Conservation (phyloP, 192 early-diverging fungal genomes). For the Rhizoclosmatium globosum region DNA sequence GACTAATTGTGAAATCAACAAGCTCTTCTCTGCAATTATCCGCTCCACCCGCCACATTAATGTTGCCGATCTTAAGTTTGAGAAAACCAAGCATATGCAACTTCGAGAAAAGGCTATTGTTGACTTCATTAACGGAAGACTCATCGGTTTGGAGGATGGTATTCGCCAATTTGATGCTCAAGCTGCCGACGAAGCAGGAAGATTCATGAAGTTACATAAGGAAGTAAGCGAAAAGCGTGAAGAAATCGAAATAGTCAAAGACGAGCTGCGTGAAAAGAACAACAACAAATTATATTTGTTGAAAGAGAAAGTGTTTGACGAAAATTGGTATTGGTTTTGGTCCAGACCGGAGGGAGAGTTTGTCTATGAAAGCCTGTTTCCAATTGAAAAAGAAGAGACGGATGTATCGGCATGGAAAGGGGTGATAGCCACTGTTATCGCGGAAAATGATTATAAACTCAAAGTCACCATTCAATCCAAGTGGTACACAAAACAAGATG, state of each 20-base stretch:
- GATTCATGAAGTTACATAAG: background rate
- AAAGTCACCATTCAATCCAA: slow-evolving; percentile 7
- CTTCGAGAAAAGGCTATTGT: background rate
- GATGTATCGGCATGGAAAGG: background rate
- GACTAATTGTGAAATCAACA: slow-evolving; percentile 10
- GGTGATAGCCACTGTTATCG: background rate
- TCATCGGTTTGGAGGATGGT: background rate
- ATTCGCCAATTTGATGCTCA: background rate
- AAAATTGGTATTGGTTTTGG: slow-evolving; percentile 6
- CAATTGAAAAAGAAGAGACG: background rate
- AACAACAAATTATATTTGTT: slow-evolving; percentile 2
- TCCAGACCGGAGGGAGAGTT: background rate
- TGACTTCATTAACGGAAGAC: slow-evolving; percentile 12
- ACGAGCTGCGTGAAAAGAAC: background rate
- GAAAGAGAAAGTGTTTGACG: background rate
- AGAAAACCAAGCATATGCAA: slow-evolving; percentile 6
- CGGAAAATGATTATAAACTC: background rate
- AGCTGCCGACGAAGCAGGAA: background rate
- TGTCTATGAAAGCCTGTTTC: background rate
- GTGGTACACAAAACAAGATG: slow-evolving; percentile 14
- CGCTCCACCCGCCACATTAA: background rate
- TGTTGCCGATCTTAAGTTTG: background rate
- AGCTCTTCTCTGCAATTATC: background rate
- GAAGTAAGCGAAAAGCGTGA: background rate
- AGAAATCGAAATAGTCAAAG: background rate